A percentile compares a stretch with the other conserved stretches of the same genome.
These are phyloP conservation scores for Termitomyces sp. DNA, from an alignment of 768 basidiomycete genomes.

Conservation along the genomic window DNA sequence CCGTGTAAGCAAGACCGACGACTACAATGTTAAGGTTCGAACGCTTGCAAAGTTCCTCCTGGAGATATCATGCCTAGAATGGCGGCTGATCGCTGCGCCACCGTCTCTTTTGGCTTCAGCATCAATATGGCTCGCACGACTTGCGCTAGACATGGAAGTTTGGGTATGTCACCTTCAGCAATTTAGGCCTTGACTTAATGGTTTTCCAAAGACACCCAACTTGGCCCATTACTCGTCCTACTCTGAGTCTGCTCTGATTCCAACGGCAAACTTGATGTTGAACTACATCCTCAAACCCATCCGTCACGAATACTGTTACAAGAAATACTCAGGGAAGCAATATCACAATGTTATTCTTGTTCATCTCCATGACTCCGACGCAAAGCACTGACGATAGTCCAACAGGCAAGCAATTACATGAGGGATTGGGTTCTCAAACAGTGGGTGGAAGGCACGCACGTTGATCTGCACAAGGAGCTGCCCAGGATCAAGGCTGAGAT, in stretches of 20 bases:
- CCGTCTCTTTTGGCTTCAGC: conserved; percentile 89
- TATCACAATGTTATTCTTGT: conserved; percentile 66
- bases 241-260: conserved; percentile 75
- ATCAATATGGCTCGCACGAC: conserved; percentile 82
- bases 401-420: conserved; percentile 76
- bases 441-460: conserved; percentile 61
- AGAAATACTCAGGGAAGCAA: conserved; percentile 91
- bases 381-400: neutral
- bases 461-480: conserved; percentile 57
- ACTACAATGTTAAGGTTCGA: conserved; percentile 87
- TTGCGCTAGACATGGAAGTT: conserved; percentile 74
- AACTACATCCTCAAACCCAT: conserved; percentile 83
- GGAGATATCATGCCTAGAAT: conserved; percentile 88
- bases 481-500: conserved; percentile 54
- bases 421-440: conserved; percentile 79
- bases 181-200: neutral
- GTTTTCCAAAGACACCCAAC: conserved; percentile 58
- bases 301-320: conserved; percentile 80
- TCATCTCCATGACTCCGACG: neutral
- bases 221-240: conserved; percentile 94
- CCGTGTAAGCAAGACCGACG: conserved; percentile 92
- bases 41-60: conserved; percentile 93
- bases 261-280: conserved; percentile 89
- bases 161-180: conserved; percentile 63
- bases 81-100: conserved; percentile 74